Evolutionary conservation across 2,329 filamentous ascomycete species (phyloP), one percentile per base, ranked within the genome.

Genomic region (Davidsoniella eucalypti): DNA sequence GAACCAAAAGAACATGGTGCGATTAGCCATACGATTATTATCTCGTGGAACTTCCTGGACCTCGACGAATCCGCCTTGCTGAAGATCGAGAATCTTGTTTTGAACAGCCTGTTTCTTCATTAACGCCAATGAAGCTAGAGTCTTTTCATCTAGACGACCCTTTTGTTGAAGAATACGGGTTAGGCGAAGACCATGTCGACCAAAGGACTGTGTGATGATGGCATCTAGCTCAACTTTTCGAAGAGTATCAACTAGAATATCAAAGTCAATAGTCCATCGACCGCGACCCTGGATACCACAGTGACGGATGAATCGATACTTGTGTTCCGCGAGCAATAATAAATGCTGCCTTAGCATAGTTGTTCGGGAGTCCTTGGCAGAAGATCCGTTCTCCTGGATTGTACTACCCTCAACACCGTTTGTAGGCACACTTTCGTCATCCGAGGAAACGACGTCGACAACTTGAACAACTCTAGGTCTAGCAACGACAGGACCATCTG

Each of bases 11-110:
- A 88, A 96, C 21, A 94, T 75, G 0, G 87, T 94, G 48, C 87
- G 79, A 55, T 81, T 84, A 0, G 88, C 85, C 58, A 84, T 76
- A 33, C 87, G 81, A 54, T 80, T 82, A 56, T 82, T 82, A 59
- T 96, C 90, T 56, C 85, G 84, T 0, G 92, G 92, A 0, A 98
- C 82, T 67, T 98, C 92, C 63, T 98, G 92, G 5, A 94, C 78
- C 57, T 96, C 87, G 10, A 94, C 78, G 54, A 92, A 81, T 2
- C 92, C 90, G 16, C 80, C 79, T 62, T 87, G 80, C 57, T 94
- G 85, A 73, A 98, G 84, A 54, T 81, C 78, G 12, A 85, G 81
- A 64, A 96, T 81, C 55, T 87, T 83, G 52, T 82, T 79, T 44
- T 92, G 85, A 21, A 96, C 78, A 49, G 94, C 86, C 52, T 82